Evolutionary conservation across 257 asterid species (phyloP), one percentile per base, ranked within the genome.

Genomic region (Misopates orontium): DNA sequence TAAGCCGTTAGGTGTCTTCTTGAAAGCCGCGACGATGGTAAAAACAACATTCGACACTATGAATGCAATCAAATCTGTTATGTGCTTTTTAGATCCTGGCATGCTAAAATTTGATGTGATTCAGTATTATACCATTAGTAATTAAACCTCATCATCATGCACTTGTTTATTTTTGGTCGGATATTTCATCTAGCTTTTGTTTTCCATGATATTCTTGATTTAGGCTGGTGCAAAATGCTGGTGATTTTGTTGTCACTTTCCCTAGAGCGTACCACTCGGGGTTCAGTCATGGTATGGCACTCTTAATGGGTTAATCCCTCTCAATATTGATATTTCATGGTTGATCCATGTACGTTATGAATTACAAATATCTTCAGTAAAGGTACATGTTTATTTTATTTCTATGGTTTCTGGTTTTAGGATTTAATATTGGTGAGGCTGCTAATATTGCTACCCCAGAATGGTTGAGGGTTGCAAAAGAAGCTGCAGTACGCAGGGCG

Each of bases 181-280:
- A 66, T 74, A 60, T 64, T 28, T 23, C 45, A 16, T 60, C 55
- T 40, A 48, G 31, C 68, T 57, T 71, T 67, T 56, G 68, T 61
- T n/a, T 44, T 62, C 13, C 59, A 19, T 59, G 53, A 24, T 66
- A 19, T 54, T 68, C 51, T 77, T 75, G 49, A 66, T 53, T 71
- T 72, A 94, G 99, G 96, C 73, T 94, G 85, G 95, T 94, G 72
- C 99, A 94, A 75, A 88, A 94, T 84, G 91, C 97, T 42, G 99
- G 99, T 73, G 99, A 94, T 61, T 90, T 90, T 81, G 99, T 94
- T 50, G 96, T 94, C 80, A 94, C 99, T 53, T 94, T 94, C 75
- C 99, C 99, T 68, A 83, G 98, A 77, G 99, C 99, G 72, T 94
- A 94, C 77, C 99, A 94, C 90, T 90, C 99, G 16, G 99, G 99